Conservation (phyloP, 352 stramenopile species). For the Phytophthora sp. region DNA sequence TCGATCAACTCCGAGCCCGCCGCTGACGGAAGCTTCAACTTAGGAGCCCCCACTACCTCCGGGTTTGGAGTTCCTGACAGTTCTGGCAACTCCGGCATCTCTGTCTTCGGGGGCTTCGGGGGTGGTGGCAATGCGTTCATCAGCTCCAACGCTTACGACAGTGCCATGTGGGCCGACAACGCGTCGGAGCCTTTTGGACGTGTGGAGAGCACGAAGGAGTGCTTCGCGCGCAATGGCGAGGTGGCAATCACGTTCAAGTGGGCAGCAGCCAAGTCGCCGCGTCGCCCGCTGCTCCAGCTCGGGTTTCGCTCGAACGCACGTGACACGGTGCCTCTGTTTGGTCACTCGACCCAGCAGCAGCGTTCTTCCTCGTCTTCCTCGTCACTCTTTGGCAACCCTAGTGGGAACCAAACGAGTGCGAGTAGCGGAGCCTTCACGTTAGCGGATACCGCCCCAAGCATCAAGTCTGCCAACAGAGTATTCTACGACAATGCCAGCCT, state of each 20-base stretch:
- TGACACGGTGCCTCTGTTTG: constrained; percentile 11
- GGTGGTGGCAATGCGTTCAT: no score
- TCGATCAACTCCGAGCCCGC: neutral
- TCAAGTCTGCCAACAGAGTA: neutral
- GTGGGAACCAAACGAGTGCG: neutral
- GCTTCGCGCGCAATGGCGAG: constrained; percentile 20
- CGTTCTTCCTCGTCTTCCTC: no score
- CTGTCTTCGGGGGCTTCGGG: neutral
- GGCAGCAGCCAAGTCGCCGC: constrained; percentile 9
- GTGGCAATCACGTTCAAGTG: constrained; percentile 2
- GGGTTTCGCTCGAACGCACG: neutral
- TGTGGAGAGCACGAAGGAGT: constrained; percentile 15
- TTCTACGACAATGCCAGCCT: neutral
- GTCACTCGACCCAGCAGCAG: constrained; percentile 1
- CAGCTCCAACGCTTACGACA: neutral
- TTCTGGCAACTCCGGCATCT: neutral
- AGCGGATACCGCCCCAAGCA: neutral
- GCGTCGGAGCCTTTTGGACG: constrained; percentile 28
- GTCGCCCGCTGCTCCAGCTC: constrained; percentile 13
- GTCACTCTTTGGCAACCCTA: constrained; percentile 10
- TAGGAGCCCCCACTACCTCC: neutral
- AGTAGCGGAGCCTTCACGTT: constrained; percentile 15
- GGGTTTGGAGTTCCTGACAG: neutral
- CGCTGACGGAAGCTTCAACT: neutral
- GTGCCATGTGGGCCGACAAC: neutral